Evolutionary conservation across 2,329 filamentous ascomycete species (phyloP).

Genomic region (Fusarium sp.): DNA sequence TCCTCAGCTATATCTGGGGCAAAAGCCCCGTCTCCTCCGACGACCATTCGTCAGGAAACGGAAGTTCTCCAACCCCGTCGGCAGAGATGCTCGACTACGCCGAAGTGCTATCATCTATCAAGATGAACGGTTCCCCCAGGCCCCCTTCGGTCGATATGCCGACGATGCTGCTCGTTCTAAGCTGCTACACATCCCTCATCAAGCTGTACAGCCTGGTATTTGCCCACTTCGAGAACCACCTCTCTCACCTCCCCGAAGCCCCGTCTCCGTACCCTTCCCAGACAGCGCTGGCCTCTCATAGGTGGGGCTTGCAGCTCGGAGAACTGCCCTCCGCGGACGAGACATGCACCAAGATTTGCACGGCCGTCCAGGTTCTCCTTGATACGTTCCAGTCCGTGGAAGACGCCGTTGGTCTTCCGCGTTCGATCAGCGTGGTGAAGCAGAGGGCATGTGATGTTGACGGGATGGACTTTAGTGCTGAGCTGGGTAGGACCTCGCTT

Average conservation of each 20-base stretch:
- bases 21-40: neutral
- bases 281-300: neutral
- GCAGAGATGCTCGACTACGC: neutral
- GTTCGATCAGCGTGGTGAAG: neutral
- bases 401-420: neutral
- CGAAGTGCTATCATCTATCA: neutral
- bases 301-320: conserved; percentile 11
- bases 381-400: conserved; percentile 3
- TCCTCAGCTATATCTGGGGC: neutral
- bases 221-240: neutral
- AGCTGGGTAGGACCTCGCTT: neutral
- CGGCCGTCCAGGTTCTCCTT: neutral
- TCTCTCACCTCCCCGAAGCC: neutral
- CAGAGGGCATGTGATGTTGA: neutral
- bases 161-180: neutral
- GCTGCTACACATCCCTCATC: neutral
- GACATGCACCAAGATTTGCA: conserved; percentile 9
- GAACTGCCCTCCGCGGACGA: conserved; percentile 8
- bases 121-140: neutral
- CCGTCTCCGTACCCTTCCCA: neutral
- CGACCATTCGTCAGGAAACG: rapidly evolving
- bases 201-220: neutral
- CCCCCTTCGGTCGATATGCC: neutral
- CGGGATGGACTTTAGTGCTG: neutral
- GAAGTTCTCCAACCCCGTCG: neutral